Evolutionary conservation across 352 stramenopile species (phyloP).

Genomic region (Discostella stelligera): DNA sequence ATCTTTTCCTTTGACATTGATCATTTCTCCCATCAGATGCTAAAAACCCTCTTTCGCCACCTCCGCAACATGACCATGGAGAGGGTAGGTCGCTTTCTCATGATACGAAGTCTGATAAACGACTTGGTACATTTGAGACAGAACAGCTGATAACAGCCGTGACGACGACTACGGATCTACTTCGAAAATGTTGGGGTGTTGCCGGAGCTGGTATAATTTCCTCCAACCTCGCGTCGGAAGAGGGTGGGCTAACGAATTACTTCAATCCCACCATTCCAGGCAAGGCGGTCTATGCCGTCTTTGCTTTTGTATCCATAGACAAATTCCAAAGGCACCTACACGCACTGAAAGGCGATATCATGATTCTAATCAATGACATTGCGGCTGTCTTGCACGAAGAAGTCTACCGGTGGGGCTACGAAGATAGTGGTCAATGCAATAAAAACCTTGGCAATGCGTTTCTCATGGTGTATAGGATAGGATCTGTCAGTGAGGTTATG

Average conservation of each 20-base stretch:
- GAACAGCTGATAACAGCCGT: conserved; percentile 77
- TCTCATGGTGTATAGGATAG: conserved; percentile 94
- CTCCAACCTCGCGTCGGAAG: conserved; percentile 88
- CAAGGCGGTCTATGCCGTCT: conserved; percentile 87
- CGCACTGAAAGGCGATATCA: conserved; percentile 90
- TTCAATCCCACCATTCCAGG: conserved; percentile 80
- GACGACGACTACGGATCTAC: conserved; percentile 88
- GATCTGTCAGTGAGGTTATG: conserved; percentile 83
- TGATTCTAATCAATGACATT: conserved; percentile 96
- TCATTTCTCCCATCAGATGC: conserved; percentile 44
- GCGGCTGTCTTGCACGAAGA: conserved; percentile 92
- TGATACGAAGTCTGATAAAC: conserved; percentile 75
- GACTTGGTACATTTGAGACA: conserved; percentile 81
- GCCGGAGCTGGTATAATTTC: conserved; percentile 96
- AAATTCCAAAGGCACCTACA: conserved; percentile 91
- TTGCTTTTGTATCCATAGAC: conserved; percentile 94
- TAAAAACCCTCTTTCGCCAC: conserved; percentile 61
- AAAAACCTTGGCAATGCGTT: conserved; percentile 96
- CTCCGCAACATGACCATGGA: conserved; percentile 16
- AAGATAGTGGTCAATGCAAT: conserved; percentile 88
- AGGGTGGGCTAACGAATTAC: conserved; percentile 57
- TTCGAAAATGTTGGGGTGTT: conserved; percentile 95
- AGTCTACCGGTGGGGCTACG: conserved; percentile 88
- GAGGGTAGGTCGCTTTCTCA: conserved; percentile 11
- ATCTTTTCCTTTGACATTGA: background rate